These are phyloP conservation scores for Cutaneotrichosporon arboriforme DNA, from an alignment of 1,284 basidiomycete genomes.

Conservation along the genomic window DNA sequence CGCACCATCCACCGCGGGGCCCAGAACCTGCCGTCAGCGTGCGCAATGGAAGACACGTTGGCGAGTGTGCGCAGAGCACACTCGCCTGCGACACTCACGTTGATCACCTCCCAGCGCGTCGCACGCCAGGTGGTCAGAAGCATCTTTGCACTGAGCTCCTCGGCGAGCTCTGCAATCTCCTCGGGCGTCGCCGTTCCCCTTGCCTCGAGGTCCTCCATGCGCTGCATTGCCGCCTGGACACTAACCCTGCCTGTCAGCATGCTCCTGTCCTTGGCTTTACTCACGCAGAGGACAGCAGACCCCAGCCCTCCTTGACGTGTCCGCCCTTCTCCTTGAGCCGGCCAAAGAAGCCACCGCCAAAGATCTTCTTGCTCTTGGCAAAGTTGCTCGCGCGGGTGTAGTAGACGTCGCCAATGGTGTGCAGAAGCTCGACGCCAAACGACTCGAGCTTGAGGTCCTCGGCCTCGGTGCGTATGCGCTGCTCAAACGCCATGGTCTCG, in stretches of 20 bases:
- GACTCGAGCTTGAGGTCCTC: slow-evolving; percentile 97
- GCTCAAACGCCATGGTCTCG: slow-evolving; percentile 73
- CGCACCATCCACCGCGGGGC: slow-evolving; percentile 69
- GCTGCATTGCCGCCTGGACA: slow-evolving; percentile 63
- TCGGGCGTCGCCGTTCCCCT: slow-evolving; percentile 78
- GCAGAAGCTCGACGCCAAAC: slow-evolving; percentile 85
- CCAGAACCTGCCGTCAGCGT: slow-evolving; percentile 40
- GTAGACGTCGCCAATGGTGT: slow-evolving; percentile 79
- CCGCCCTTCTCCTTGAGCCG: slow-evolving; percentile 90
- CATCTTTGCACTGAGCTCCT: slow-evolving; percentile 94
- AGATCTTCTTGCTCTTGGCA: slow-evolving; percentile 83
- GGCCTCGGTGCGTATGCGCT: slow-evolving; percentile 74
- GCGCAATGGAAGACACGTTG: too few species aligned
- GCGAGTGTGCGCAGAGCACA: too few species aligned
- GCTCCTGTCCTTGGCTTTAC: slow-evolving; percentile 17
- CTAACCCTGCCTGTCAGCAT: slow-evolving; percentile 54
- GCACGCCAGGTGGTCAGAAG: slow-evolving; percentile 93
- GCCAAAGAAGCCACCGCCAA: slow-evolving; percentile 78
- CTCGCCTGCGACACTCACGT: slow-evolving; percentile 51
- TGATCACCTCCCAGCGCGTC: slow-evolving; percentile 83
- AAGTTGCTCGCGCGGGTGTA: slow-evolving; percentile 88
- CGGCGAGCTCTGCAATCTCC: slow-evolving; percentile 77
- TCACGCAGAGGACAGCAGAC: slow-evolving; percentile 78
- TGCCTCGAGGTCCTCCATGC: slow-evolving; percentile 84
- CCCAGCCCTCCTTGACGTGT: slow-evolving; percentile 89